These are phyloP conservation scores for Scleromitrula shiraiana DNA, from an alignment of 2,329 filamentous ascomycete species.

Conservation along the genomic window DNA sequence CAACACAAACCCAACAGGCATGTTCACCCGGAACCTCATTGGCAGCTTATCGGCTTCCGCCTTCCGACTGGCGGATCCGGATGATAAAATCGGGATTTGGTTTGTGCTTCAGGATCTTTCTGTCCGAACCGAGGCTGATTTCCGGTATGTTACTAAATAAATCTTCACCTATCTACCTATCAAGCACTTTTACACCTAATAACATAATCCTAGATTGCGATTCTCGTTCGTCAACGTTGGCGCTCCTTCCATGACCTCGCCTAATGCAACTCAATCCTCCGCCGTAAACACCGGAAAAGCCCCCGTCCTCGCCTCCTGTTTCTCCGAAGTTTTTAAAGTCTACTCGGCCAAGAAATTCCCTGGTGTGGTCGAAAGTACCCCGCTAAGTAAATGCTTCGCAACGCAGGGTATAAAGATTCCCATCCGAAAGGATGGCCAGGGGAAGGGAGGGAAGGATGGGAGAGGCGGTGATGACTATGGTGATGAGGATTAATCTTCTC, in stretches of 20 bases:
- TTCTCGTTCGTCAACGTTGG: conserved; percentile 83
- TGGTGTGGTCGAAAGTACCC: conserved; percentile 89
- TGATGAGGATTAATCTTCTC: not conserved
- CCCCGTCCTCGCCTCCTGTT: conserved; percentile 75
- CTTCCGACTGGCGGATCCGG: conserved; percentile 69
- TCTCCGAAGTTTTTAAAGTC: conserved; percentile 85
- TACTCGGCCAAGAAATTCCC: conserved; percentile 98
- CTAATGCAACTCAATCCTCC: conserved; percentile 29
- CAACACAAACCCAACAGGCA: conserved; percentile 53
- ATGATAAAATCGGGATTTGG: conserved; percentile 84
- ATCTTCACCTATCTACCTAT: not conserved
- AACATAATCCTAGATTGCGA: conserved; percentile 47
- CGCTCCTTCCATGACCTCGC: conserved; percentile 26
- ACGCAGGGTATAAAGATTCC: conserved; percentile 71
- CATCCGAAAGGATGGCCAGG: conserved; percentile 72
- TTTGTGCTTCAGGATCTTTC: conserved; percentile 94
- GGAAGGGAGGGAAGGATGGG: conserved; percentile 22
- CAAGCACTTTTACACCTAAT: not conserved
- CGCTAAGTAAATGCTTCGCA: conserved; percentile 86
- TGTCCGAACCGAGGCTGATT: conserved; percentile 84
- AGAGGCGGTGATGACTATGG: conserved; percentile 23
- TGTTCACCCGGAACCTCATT: conserved; percentile 93
- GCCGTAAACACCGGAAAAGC: conserved; percentile 65
- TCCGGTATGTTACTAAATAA: conserved; percentile 54
- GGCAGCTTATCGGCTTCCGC: conserved; percentile 86